phyloP scores from a whole-genome alignment of 352 stramenopile genomes.

The Thraustochytrium sp. region DNA sequence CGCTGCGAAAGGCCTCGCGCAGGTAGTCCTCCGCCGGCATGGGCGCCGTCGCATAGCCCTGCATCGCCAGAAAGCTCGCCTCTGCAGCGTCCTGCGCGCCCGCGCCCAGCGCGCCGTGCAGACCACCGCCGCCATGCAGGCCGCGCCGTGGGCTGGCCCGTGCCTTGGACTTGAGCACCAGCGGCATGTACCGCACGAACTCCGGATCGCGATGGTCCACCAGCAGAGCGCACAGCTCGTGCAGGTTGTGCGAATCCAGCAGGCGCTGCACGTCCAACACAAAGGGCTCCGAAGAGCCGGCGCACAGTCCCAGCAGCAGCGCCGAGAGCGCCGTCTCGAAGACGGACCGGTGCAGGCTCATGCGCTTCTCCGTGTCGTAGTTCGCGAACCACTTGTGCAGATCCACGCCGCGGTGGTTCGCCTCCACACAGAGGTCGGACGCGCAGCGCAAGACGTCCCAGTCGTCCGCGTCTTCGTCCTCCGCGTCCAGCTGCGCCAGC shows the following conservation, averaged over 20 bases:
- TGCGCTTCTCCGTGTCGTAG: background rate
- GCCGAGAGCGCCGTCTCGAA: conserved; percentile 24
- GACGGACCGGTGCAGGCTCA: background rate
- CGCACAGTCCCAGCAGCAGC: background rate
- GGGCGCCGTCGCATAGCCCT: background rate
- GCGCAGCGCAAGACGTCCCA: background rate
- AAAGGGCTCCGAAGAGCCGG: background rate
- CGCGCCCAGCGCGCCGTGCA: too few species aligned
- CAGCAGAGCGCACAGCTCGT: background rate
- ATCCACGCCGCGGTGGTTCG: background rate
- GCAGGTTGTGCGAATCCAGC: background rate
- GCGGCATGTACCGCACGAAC: conserved; percentile 7
- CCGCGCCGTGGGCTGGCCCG: background rate
- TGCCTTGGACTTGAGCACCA: background rate
- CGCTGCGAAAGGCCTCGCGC: background rate
- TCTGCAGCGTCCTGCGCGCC: background rate
- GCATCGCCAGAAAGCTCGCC: background rate
- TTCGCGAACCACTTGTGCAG: conserved; percentile 27
- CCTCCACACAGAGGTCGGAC: background rate
- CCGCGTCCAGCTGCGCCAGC: background rate
- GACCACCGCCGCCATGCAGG: too few species aligned
- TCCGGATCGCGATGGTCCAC: background rate
- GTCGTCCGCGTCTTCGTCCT: background rate
- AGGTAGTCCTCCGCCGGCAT: background rate
- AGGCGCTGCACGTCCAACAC: background rate